A percentile compares a stretch with the other conserved stretches of the same genome.
Evolutionary conservation across 108 stramenopile genomes (phyloP).

Genomic region (Skeletonema potamos): DNA sequence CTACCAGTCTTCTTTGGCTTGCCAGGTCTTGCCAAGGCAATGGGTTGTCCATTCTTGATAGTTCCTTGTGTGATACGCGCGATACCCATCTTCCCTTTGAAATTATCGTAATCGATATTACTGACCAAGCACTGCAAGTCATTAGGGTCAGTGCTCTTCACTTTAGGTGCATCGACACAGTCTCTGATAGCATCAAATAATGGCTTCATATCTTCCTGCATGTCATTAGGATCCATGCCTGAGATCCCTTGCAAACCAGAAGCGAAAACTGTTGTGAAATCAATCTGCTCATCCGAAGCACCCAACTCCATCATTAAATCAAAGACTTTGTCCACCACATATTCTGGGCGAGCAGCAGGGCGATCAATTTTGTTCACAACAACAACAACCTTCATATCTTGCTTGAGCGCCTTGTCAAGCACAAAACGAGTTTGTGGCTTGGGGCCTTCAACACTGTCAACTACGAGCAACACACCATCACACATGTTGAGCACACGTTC

Average conservation of each 20-base stretch:
- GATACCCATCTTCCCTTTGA: constrained; percentile 99
- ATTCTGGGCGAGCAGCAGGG: constrained; percentile 93
- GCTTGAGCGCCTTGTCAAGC: constrained; percentile 94
- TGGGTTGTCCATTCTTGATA: constrained; percentile 76
- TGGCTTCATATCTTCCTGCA: constrained; percentile 88
- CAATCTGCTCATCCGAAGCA: constrained; percentile 96
- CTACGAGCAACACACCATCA: constrained; percentile 97
- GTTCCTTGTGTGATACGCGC: constrained; percentile 91
- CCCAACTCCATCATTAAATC: constrained; percentile 97
- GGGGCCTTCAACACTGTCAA: constrained; percentile 97
- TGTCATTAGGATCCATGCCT: constrained; percentile 75
- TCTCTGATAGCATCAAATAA: constrained; percentile 90
- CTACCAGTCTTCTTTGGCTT: constrained; percentile 79
- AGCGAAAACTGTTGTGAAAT: constrained; percentile 95
- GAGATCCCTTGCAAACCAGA: constrained; percentile 92
- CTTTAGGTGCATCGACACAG: constrained; percentile 68
- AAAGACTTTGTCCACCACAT: constrained; percentile 97
- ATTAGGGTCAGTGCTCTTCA: constrained; percentile 59
- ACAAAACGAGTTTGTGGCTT: constrained; percentile 99
- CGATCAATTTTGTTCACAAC: constrained; percentile 99
- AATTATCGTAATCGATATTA: constrained; percentile 97
- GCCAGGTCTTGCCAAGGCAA: constrained; percentile 78
- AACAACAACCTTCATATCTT: constrained; percentile 92
- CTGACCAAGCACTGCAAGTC: constrained; percentile 88
- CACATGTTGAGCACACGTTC: constrained; percentile 98